A percentile compares a stretch with the other conserved stretches of the same genome.
Evolutionary conservation across 164 flowering plant genomes (phyloP).

Genomic region (Magnolia kwangsiensis): DNA sequence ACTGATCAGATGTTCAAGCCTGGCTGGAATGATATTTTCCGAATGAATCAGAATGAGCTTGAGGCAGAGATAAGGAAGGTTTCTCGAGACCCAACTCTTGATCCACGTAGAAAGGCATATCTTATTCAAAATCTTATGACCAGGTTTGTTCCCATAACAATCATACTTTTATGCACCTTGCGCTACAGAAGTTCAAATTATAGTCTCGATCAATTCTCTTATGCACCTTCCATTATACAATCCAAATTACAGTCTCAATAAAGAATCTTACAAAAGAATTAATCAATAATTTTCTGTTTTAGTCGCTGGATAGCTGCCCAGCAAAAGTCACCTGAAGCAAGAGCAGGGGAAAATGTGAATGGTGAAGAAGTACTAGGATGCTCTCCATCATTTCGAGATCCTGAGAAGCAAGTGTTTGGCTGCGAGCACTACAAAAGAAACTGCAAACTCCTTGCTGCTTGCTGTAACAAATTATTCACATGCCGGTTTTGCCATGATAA

Average conservation of each 20-base stretch:
- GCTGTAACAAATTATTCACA: slow-evolving; percentile 81
- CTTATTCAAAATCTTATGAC: slow-evolving; percentile 93
- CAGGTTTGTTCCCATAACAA: slow-evolving; percentile 43
- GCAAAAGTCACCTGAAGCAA: slow-evolving; percentile 64
- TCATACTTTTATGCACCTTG: background rate
- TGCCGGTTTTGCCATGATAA: slow-evolving; percentile 96
- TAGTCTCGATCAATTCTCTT: background rate
- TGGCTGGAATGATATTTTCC: slow-evolving; percentile 93
- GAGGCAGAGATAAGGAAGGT: slow-evolving; percentile 89
- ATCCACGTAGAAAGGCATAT: slow-evolving; percentile 88
- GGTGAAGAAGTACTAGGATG: slow-evolving; percentile 51
- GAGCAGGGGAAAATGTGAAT: slow-evolving; percentile 38
- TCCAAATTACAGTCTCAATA: slow-evolving; percentile 5
- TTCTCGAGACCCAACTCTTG: slow-evolving; percentile 73
- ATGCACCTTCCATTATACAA: background rate
- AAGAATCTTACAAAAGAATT: slow-evolving; percentile 5
- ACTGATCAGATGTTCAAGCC: slow-evolving; percentile 78
- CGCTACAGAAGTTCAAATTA: background rate
- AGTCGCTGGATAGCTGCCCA: slow-evolving; percentile 98
- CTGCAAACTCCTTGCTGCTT: slow-evolving; percentile 87
- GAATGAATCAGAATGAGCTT: slow-evolving; percentile 93
- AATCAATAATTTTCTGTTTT: slow-evolving; percentile 10
- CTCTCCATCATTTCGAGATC: slow-evolving; percentile 74
- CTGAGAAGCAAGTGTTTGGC: slow-evolving; percentile 67
- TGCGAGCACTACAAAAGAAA: slow-evolving; percentile 96